Evolutionary conservation across 345 rosid genomes (phyloP).

Genomic region (Streptanthus diversifolius): DNA sequence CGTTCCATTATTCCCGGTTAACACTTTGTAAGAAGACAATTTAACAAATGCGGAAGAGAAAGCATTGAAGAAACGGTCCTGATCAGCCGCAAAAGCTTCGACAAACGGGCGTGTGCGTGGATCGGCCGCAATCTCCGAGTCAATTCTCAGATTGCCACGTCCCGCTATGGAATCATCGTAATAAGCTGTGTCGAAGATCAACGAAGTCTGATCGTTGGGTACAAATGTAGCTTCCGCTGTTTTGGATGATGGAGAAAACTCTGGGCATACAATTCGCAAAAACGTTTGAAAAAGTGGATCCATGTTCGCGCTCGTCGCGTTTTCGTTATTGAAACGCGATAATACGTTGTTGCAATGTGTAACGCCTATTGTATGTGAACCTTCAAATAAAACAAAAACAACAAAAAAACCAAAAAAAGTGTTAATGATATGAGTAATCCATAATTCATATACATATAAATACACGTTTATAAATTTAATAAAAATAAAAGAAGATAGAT

Average conservation of each 20-base stretch:
- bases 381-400: slow-evolving; percentile 13
- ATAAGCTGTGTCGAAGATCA: slow-evolving; percentile 39
- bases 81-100: slow-evolving; percentile 37
- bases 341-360: slow-evolving; percentile 41
- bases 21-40: slow-evolving; percentile 34
- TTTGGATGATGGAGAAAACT: slow-evolving; percentile 18
- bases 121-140: slow-evolving; percentile 40
- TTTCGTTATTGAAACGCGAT: slow-evolving; percentile 24
- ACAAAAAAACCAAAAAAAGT: not conserved
- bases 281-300: slow-evolving; percentile 39
- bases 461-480: too few species aligned
- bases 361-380: slow-evolving; percentile 44
- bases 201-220: slow-evolving; percentile 38
- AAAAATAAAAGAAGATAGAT: not conserved
- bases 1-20: slow-evolving; percentile 37
- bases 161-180: slow-evolving; percentile 36
- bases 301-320: slow-evolving; percentile 23
- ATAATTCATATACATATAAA: not conserved
- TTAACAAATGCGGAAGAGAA: slow-evolving; percentile 47
- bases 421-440: not conserved
- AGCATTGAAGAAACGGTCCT: slow-evolving; percentile 36
- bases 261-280: slow-evolving; percentile 32
- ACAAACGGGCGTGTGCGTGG: slow-evolving; percentile 38
- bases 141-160: slow-evolving; percentile 39
- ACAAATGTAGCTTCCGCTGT: slow-evolving; percentile 38